Evolutionary conservation across 1,284 basidiomycete genomes (phyloP), one percentile per base, ranked within the genome.

Genomic region (Baeospora myosura): DNA sequence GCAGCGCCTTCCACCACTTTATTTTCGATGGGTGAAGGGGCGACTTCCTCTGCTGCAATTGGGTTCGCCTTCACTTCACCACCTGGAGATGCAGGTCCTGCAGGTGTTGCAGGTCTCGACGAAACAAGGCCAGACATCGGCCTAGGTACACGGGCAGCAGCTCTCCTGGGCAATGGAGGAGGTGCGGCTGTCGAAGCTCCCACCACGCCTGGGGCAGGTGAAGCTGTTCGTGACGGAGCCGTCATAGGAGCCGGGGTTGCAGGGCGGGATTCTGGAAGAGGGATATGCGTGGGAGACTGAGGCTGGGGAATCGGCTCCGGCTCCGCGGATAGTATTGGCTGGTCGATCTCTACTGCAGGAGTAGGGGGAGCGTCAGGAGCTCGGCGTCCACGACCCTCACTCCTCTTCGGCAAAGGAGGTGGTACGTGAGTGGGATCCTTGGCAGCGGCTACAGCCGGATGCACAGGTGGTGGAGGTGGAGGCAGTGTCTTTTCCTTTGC

Each of bases 111-210:
- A 32, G 60, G 48, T 32, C 51, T 49, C 42, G 51, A 49, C 2
- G 35, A 24, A 7, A 32, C 43, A 36, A 14, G 20, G n/a, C 20
- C 18, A 37, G 18, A 14, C 11, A 33, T 14, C 20, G 45, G n/a
- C n/a, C 38, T 40, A 49, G 55, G 36, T 1, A 43, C 53, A 14
- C 67, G 56, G 6, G 65, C 71, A 16, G 73, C 71, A 0, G 77
- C 76, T 38, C 77, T 60, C 33, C 75, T 62, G 0, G 78, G 78
- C 14, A 81, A 51, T 3, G 78, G 78, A 0, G 78, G 77, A 12
- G 76, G 72, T 0, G 58, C 59, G 20, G 59, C 58, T 2, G 49
- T 22, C 3, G 39, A 26, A 12, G 47, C 34, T 6, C 45, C 41
- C 4, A 48, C 50, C 12, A 31, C 24, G 43, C 25, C 31, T 35